Conservation (phyloP, 331 rosid genomes). For the Rhamnella rubrinervis region DNA sequence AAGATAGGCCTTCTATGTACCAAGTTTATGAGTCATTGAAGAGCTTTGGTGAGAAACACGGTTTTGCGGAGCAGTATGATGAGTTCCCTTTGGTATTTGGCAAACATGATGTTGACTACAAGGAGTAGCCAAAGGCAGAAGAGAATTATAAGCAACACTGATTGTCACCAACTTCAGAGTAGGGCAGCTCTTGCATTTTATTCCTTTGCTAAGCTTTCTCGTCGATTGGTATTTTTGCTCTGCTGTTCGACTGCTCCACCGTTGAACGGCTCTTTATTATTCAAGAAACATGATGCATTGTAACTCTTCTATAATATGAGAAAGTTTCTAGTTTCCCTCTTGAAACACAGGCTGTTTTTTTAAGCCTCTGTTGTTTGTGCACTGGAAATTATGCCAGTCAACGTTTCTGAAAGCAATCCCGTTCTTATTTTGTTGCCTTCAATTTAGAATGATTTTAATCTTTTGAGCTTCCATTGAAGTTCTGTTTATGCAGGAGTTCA, state of each 20-base stretch:
- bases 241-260: background rate
- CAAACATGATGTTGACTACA: constrained; percentile 30
- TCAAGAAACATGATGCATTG: constrained; percentile 13
- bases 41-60: constrained; percentile 45
- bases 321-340: background rate
- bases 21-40: constrained; percentile 50
- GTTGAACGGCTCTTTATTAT: constrained; percentile 5
- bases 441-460: no score
- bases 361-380: background rate
- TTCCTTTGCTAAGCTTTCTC: background rate
- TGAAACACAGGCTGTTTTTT: background rate
- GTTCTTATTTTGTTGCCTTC: no score
- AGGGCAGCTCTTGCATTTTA: constrained; percentile 6
- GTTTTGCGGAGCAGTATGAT: constrained; percentile 47
- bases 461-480: no score
- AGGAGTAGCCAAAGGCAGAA: constrained; percentile 6
- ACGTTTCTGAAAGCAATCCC: no score
- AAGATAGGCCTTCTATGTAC: constrained; percentile 59
- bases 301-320: constrained; percentile 17
- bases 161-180: background rate
- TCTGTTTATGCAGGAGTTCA: no score
- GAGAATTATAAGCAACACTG: constrained; percentile 4
- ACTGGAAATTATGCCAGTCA: no score
- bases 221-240: constrained; percentile 18
- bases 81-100: constrained; percentile 38